Evolutionary conservation across 73 alveolate species (phyloP).

Genomic region (Durusdinium trenchii): DNA sequence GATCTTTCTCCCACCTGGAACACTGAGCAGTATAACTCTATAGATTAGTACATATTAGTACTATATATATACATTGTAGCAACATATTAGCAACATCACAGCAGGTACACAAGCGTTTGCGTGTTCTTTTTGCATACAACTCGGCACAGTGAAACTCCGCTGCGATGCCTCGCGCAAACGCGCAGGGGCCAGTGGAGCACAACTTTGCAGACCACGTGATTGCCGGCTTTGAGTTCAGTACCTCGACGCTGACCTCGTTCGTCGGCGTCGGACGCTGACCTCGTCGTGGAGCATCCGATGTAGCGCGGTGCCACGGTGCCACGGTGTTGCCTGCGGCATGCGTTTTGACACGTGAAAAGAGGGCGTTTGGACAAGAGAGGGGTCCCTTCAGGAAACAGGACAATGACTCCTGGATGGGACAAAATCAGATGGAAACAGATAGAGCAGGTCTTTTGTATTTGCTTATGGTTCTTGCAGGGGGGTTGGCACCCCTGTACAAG

Average conservation of each 20-base stretch:
- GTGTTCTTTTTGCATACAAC: background rate
- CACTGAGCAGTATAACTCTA: no score
- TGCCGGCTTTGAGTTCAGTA: conserved; percentile 71
- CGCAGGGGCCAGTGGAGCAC: conserved; percentile 89
- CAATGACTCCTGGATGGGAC: no score
- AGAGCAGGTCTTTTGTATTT: background rate
- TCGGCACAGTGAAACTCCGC: no score
- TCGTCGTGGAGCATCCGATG: background rate
- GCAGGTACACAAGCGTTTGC: no score
- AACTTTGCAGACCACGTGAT: conserved; percentile 93
- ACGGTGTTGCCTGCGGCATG: background rate
- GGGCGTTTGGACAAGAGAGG: no score
- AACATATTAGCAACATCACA: no score
- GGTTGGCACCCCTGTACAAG: no score
- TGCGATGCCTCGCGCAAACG: background rate
- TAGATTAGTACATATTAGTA: no score
- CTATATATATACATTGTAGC: no score
- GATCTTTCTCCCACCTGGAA: no score
- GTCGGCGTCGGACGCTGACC: background rate
- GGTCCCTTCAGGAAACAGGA: no score
- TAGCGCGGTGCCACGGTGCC: background rate
- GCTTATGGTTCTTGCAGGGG: no score
- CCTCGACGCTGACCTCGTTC: background rate
- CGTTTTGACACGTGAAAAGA: background rate
- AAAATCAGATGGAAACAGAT: background rate